These are phyloP conservation scores for Trifolium subterraneum DNA, from an alignment of 306 rosid species.

Conservation along the genomic window DNA sequence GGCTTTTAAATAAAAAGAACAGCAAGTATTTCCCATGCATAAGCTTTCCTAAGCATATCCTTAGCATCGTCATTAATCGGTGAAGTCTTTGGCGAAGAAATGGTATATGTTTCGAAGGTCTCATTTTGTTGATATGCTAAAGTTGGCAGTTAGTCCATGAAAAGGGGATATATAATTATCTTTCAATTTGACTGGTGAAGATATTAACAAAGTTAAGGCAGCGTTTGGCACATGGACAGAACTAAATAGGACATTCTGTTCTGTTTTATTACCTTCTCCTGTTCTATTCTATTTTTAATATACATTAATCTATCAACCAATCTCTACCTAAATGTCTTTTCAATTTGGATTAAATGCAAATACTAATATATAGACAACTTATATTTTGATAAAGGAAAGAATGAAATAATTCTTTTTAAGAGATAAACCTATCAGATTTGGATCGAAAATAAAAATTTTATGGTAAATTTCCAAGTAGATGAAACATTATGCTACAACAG, in stretches of 20 bases:
- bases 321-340: neutral
- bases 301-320: neutral
- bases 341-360: slow-evolving; percentile 31
- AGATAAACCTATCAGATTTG: slow-evolving; percentile 8
- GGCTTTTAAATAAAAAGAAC: neutral
- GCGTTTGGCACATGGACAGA: neutral
- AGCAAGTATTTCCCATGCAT: neutral
- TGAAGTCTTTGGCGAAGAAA: slow-evolving; percentile 20
- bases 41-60: neutral
- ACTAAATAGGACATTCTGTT: neutral
- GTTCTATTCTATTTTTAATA: neutral
- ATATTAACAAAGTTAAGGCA: neutral
- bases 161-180: slow-evolving; percentile 1
- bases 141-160: neutral
- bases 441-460: neutral
- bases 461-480: neutral
- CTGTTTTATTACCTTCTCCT: neutral
- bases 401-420: neutral
- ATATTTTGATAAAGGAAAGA: neutral
- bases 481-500: neutral
- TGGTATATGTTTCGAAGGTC: slow-evolving; percentile 14
- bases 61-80: neutral
- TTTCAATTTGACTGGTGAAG: neutral
- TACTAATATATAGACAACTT: slow-evolving; percentile 5
- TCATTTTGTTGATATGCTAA: slow-evolving; percentile 28